Conservation (phyloP, 1,139 yeast species). For the Pichia terricola region DNA sequence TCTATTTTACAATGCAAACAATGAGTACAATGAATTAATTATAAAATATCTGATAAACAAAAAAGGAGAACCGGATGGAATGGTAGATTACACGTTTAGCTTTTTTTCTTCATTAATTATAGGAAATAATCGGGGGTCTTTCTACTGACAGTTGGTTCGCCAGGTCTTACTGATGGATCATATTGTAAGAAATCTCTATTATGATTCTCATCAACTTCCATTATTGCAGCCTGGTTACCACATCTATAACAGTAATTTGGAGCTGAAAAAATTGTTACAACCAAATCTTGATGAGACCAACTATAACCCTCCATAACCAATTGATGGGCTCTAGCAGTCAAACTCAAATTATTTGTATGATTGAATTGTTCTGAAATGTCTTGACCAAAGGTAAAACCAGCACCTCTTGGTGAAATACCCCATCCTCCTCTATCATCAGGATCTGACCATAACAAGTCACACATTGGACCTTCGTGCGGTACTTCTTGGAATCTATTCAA, state of each 20-base stretch:
- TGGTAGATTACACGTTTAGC: too few species aligned
- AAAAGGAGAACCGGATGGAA: too few species aligned
- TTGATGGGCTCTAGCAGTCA: constrained; percentile 96
- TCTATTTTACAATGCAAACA: too few species aligned
- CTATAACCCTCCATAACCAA: constrained; percentile 91
- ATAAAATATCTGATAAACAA: too few species aligned
- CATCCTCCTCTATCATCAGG: constrained; percentile 96
- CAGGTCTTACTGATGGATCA: constrained; percentile 92
- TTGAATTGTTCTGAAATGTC: constrained; percentile 79
- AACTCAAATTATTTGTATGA: constrained; percentile 67
- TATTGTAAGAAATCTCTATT: constrained; percentile 85
- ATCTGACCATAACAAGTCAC: constrained; percentile 94
- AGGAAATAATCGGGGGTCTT: constrained; percentile 92
- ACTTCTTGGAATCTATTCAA: constrained; percentile 70
- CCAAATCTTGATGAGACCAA: constrained; percentile 62
- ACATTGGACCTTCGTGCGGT: constrained; percentile 99
- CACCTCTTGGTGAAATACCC: constrained; percentile 98
- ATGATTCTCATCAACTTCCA: constrained; percentile 95
- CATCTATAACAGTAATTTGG: constrained; percentile 95
- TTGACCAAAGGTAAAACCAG: constrained; percentile 91
- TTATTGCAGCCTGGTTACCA: constrained; percentile 97
- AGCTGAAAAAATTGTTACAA: constrained; percentile 96
- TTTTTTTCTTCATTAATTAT: constrained; percentile 24
- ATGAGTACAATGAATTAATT: too few species aligned
- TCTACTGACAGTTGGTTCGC: constrained; percentile 91